Evolutionary conservation across 179 eudicot genomes (phyloP).

Genomic region (Heliamphora pulchella): DNA sequence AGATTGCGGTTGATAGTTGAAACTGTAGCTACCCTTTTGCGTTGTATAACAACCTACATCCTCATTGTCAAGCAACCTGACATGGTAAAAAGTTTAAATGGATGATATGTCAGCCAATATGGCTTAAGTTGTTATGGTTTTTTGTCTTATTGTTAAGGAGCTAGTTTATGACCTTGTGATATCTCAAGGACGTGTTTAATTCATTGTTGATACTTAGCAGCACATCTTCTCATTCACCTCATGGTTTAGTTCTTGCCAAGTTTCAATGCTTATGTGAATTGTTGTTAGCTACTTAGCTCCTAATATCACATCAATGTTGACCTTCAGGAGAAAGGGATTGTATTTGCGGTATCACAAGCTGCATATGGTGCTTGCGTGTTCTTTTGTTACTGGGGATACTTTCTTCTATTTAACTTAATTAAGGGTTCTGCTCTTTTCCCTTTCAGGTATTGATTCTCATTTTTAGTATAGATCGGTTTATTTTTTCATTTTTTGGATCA

Average conservation of each 20-base stretch:
- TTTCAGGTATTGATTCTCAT: conserved; percentile 53
- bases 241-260: neutral
- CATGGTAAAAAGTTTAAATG: conserved; percentile 41
- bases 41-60: conserved; percentile 62
- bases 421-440: conserved; percentile 57
- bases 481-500: no score
- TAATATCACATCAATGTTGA: conserved; percentile 10
- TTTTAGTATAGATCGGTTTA: neutral
- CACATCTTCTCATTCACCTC: neutral
- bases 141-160: neutral
- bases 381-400: conserved; percentile 93
- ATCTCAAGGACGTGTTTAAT: neutral
- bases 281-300: neutral
- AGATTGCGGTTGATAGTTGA: conserved; percentile 76
- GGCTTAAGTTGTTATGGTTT: neutral
- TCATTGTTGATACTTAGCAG: conserved; percentile 1
- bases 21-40: conserved; percentile 75
- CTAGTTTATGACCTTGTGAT: neutral
- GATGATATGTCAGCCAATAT: conserved; percentile 4
- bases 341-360: conserved; percentile 80
- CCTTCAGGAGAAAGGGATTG: conserved; percentile 73
- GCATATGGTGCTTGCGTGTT: conserved; percentile 79
- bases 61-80: conserved; percentile 56
- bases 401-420: conserved; percentile 42
- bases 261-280: neutral